Base-by-base conservation (phyloP, 345 rosid species). In the Sonneratia alba region DNA sequence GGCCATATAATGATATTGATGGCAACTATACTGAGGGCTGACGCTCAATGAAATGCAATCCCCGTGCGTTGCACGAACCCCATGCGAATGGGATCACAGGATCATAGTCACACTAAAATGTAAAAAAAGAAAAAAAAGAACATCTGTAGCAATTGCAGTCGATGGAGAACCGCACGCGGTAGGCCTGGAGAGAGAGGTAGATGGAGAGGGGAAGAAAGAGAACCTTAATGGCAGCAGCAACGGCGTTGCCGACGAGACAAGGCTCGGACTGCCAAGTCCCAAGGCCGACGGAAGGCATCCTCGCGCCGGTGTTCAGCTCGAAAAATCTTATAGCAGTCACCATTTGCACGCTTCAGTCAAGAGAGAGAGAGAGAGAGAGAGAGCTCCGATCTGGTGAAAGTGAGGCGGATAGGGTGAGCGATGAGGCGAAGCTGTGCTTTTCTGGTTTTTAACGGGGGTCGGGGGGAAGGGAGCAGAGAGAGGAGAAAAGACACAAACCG, bases 251-350 rank as follows among this genome's bases (percentile, higher is more conserved):
- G 27, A 78, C 80, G 13, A 73, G 71, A 8, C 72, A 66, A 9
- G 84, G 88, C 42, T 74, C 78, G 45, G 83, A 48, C 68, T 82
- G 80, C 82, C 79, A 79, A 10, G 85, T 84, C 70, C 88, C 90
- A 4, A 84, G 72, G n/a, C 88, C 90, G n/a, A 84, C 80, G 6
- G 87, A 77, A 2, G 90, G 90, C 27, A 87, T 83, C 62, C 80
- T 83, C 37, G 88, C 85, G 32, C 85, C 86, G 48, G 81, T 81
- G 74, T 82, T 86, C 63, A 86, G 70, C 66, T 82, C 72, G 70
- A 89, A 91, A 76, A 59, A 82, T 67, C 68, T 78, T 64, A 83
- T 77, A 27, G 78, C 82, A 21, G 3, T 70, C 36, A 81, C 87
- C 95, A 91, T 91, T 73, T 71, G 37, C 34, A 8, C 63, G 66